Evolutionary conservation across 805 yeast species (phyloP).

Genomic region (Lachancea cidri): DNA sequence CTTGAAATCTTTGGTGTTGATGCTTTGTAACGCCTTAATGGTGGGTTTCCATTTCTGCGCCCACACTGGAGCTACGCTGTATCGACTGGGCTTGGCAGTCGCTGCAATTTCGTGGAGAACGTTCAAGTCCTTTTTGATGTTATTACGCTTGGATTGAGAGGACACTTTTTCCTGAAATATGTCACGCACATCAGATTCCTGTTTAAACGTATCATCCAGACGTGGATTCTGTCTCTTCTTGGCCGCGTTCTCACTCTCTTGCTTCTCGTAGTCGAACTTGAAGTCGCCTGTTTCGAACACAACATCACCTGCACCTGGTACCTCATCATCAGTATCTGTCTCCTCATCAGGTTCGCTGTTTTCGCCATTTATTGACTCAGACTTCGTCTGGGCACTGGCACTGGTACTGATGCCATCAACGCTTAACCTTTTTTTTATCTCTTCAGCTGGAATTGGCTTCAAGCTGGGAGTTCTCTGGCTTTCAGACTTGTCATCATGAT

Average conservation of each 20-base stretch:
- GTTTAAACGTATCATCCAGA: constrained; percentile 1
- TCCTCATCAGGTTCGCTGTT: constrained; percentile 19
- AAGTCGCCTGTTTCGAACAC: constrained; percentile 15
- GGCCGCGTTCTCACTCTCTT: constrained; percentile 16
- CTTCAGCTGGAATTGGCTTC: constrained; percentile 8
- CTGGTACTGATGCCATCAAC: constrained; percentile 4
- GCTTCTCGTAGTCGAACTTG: constrained; percentile 31
- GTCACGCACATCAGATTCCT: constrained; percentile 15
- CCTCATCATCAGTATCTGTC: constrained; percentile 33
- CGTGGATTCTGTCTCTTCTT: neutral
- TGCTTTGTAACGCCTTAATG: constrained; percentile 29
- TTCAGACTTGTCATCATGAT: constrained; percentile 28
- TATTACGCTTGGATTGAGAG: constrained; percentile 27
- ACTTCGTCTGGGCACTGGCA: neutral
- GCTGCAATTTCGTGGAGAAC: constrained; percentile 28
- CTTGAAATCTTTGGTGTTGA: constrained; percentile 30
- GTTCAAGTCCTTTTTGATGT: constrained; percentile 29
- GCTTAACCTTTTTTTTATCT: constrained; percentile 5
- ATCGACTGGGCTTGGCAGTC: constrained; percentile 52
- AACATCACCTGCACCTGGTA: constrained; percentile 22
- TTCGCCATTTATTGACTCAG: neutral
- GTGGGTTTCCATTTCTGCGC: constrained; percentile 67
- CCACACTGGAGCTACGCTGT: constrained; percentile 71
- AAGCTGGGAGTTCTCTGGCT: constrained; percentile 15
- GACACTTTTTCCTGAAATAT: constrained; percentile 31